Percentiles rank a stretch among this genome's conserved stretches.
Evolutionary conservation across 345 rosid genomes (phyloP).

Genomic region (Ricinus communis): DNA sequence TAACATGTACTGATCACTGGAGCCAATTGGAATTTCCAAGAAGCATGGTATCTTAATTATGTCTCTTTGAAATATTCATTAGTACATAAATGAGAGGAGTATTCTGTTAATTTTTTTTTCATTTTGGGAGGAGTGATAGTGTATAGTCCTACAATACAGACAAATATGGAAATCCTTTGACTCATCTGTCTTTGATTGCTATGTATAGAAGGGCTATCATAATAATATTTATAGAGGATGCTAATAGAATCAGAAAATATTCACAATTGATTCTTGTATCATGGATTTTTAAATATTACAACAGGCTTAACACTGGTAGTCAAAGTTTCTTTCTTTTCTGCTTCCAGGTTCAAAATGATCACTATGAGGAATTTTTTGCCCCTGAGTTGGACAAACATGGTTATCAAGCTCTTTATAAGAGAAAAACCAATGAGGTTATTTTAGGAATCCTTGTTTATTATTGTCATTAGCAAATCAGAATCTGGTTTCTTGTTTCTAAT

Average conservation of each 20-base stretch:
- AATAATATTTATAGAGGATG: too few relatives aligned
- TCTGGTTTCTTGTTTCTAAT: not conserved
- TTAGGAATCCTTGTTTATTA: not conserved
- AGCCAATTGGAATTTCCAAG: too few relatives aligned
- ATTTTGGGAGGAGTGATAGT: not conserved
- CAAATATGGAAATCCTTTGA: not conserved
- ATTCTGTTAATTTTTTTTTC: not conserved
- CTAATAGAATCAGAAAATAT: not conserved
- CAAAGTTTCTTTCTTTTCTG: not conserved
- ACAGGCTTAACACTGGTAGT: not conserved
- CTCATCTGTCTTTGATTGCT: too few relatives aligned
- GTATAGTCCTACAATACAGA: not conserved
- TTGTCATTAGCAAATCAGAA: not conserved
- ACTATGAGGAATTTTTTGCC: slow-evolving; percentile 80
- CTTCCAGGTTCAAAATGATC: slow-evolving; percentile 90
- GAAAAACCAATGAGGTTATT: slow-evolving; percentile 86
- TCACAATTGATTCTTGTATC: not conserved
- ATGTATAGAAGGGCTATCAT: too few relatives aligned
- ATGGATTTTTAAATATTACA: not conserved
- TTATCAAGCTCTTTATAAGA: slow-evolving; percentile 82
- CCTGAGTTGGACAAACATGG: slow-evolving; percentile 98
- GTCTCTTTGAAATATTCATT: too few relatives aligned
- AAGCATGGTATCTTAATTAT: too few relatives aligned
- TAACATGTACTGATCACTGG: too few relatives aligned
- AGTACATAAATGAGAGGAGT: too few relatives aligned